phyloP scores from a whole-genome alignment of 2,329 filamentous ascomycete species.

The Cylindrodendrum hubeiense region DNA sequence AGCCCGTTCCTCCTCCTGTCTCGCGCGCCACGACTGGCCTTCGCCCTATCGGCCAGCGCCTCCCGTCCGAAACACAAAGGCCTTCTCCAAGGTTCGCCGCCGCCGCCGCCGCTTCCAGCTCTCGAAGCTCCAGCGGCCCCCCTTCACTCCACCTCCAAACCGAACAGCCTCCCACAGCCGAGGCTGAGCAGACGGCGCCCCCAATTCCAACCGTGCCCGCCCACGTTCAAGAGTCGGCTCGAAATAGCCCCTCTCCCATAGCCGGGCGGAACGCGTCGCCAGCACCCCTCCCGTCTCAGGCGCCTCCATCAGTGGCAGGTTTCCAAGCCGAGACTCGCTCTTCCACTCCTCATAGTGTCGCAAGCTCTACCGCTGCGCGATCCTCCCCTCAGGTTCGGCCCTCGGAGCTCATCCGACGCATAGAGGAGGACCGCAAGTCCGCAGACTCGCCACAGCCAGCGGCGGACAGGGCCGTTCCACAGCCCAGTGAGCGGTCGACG shows the following conservation, averaged over 20 bases:
- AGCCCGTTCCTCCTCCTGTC: slow-evolving; percentile 53
- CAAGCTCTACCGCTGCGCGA: slow-evolving; percentile 52
- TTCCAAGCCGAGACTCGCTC: slow-evolving; percentile 38
- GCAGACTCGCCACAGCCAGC: slow-evolving; percentile 69
- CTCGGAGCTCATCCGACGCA: slow-evolving; percentile 81
- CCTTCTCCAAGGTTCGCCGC: slow-evolving; percentile 42
- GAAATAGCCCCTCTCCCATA: slow-evolving; percentile 29
- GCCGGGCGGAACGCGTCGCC: slow-evolving; percentile 36
- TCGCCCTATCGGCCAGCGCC: slow-evolving; percentile 47
- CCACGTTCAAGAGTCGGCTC: slow-evolving; percentile 27
- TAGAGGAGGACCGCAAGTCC: slow-evolving; percentile 71
- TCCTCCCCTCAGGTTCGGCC: slow-evolving; percentile 76
- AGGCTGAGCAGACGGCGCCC: slow-evolving; percentile 7
- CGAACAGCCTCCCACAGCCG: slow-evolving; percentile 20
- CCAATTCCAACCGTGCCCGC: slow-evolving; percentile 9
- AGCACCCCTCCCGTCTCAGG: slow-evolving; percentile 28
- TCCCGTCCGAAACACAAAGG: slow-evolving; percentile 43
- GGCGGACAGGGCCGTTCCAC: slow-evolving; percentile 61
- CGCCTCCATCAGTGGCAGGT: slow-evolving; percentile 1
- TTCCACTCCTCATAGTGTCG: slow-evolving; percentile 39
- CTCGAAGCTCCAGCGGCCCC: slow-evolving; percentile 41
- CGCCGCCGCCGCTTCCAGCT: slow-evolving; percentile 39
- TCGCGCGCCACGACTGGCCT: slow-evolving; percentile 43
- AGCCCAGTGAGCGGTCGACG: slow-evolving; percentile 50
- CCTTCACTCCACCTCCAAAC: slow-evolving; percentile 46